These are phyloP conservation scores for Termitomyces sp. DNA, from an alignment of 768 basidiomycete genomes.

Conservation along the genomic window DNA sequence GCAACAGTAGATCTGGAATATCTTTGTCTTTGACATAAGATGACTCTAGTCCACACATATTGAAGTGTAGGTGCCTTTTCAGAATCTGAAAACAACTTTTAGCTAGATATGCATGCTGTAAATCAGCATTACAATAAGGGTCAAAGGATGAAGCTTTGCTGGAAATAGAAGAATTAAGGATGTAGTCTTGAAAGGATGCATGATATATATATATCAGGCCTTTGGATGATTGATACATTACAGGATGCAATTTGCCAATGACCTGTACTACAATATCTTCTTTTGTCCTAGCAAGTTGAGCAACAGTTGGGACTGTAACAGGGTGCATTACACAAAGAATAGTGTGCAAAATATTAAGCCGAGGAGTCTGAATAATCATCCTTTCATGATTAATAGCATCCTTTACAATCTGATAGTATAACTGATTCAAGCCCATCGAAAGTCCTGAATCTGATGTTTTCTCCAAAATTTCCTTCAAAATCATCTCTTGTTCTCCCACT, in stretches of 20 bases:
- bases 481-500: background rate
- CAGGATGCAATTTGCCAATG: background rate
- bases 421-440: background rate
- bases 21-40: background rate
- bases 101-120: background rate
- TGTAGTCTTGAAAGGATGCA: background rate
- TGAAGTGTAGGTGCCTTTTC: background rate
- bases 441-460: background rate
- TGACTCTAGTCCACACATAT: background rate
- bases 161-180: background rate
- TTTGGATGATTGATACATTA: background rate
- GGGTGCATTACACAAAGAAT: slow-evolving; percentile 3
- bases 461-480: background rate
- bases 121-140: background rate
- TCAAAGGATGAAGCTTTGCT: background rate
- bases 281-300: background rate
- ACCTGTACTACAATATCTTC: background rate
- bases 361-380: background rate
- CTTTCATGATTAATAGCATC: background rate
- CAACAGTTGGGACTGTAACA: background rate
- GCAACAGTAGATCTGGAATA: background rate
- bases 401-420: background rate
- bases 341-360: background rate
- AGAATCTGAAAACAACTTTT: background rate
- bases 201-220: background rate